Conservation (phyloP, 1,284 basidiomycete genomes). For the Tremellales sp. region DNA sequence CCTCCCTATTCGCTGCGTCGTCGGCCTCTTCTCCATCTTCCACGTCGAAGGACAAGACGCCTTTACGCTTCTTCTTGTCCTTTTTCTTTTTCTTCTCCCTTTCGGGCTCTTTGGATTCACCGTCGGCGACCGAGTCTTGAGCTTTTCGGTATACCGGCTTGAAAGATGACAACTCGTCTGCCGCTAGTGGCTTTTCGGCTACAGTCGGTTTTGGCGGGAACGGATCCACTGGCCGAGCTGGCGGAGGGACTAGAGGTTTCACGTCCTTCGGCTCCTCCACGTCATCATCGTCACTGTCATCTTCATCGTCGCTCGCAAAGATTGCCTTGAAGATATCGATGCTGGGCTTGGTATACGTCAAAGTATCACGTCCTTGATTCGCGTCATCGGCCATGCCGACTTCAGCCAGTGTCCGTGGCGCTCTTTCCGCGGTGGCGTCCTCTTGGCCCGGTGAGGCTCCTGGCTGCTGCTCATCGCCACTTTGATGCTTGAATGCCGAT, state of each 20-base stretch:
- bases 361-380: constrained; percentile 73
- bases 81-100: constrained; percentile 48
- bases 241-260: constrained; percentile 1
- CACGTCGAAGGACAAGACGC: constrained; percentile 64
- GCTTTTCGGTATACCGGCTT: constrained; percentile 58
- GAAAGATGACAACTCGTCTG: constrained; percentile 31
- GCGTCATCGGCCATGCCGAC: constrained; percentile 87
- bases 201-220: constrained; percentile 5
- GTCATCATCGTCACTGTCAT: constrained; percentile 58
- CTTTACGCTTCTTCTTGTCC: constrained; percentile 47
- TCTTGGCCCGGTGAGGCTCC: not conserved
- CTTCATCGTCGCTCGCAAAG: constrained; percentile 83
- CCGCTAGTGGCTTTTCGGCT: constrained; percentile 24
- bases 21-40: constrained; percentile 54
- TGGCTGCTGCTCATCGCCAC: constrained; percentile 3
- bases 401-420: constrained; percentile 53
- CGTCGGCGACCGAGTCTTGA: not conserved
- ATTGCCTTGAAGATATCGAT: constrained; percentile 95
- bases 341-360: constrained; percentile 78
- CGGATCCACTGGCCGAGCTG: constrained; percentile 5
- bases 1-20: constrained; percentile 42
- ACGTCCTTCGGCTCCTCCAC: constrained; percentile 26
- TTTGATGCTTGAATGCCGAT: constrained; percentile 37
- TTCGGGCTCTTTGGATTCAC: constrained; percentile 39
- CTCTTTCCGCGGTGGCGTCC: constrained; percentile 12